Conservation (phyloP, 1,284 basidiomycete species). For the Ustilago trichophora region DNA sequence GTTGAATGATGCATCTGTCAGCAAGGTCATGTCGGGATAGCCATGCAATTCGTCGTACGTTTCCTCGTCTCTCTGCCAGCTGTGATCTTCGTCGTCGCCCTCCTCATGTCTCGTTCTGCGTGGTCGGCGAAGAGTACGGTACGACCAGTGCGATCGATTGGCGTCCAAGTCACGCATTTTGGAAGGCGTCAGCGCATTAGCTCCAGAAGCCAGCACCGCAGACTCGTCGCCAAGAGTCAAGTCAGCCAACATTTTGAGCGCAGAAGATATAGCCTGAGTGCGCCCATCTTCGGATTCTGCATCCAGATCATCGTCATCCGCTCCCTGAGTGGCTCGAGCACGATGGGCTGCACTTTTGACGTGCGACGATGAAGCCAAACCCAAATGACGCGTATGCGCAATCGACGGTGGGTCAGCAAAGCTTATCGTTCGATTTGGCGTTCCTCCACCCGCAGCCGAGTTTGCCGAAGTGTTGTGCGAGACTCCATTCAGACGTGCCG, state of each 20-base stretch:
- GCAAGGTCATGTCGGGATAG: slow-evolving; percentile 60
- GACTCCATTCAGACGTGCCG: slow-evolving; percentile 7
- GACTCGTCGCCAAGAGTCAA: slow-evolving; percentile 36
- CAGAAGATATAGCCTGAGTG: slow-evolving; percentile 32
- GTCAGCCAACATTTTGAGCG: slow-evolving; percentile 35
- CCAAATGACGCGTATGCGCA: slow-evolving; percentile 20
- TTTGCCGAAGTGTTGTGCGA: slow-evolving; percentile 16
- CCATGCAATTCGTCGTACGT: slow-evolving; percentile 46
- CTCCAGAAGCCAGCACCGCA: neutral
- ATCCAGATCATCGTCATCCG: slow-evolving; percentile 2
- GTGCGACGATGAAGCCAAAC: slow-evolving; percentile 20
- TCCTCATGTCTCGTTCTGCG: slow-evolving; percentile 20
- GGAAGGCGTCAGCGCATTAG: slow-evolving; percentile 2
- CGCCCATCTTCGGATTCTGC: slow-evolving; percentile 18
- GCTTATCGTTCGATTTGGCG: slow-evolving; percentile 46
- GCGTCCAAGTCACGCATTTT: slow-evolving; percentile 20
- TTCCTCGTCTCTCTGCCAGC: slow-evolving; percentile 22
- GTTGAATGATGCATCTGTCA: slow-evolving; percentile 91
- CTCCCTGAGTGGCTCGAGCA: slow-evolving; percentile 1
- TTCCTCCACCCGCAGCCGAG: slow-evolving; percentile 20
- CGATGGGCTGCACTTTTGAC: slow-evolving; percentile 2
- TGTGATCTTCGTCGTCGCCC: slow-evolving; percentile 9
- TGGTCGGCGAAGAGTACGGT: slow-evolving; percentile 30
- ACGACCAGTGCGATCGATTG: slow-evolving; percentile 43
- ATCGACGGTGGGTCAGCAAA: slow-evolving; percentile 38